These are phyloP conservation scores for Geotrichum aggregatum DNA, from an alignment of 1,139 yeast species.

Conservation along the genomic window DNA sequence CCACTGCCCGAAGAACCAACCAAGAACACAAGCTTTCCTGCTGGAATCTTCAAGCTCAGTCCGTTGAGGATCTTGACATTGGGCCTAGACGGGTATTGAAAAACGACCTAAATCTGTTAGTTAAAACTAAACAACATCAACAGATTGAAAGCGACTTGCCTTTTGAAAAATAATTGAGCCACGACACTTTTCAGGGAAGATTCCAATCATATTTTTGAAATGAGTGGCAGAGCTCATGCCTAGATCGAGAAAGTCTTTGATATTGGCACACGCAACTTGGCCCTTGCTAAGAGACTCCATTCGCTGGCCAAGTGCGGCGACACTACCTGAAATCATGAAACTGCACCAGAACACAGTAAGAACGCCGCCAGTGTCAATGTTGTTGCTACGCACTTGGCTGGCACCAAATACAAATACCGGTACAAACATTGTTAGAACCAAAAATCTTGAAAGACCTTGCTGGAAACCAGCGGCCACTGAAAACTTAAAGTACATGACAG, in stretches of 20 bases:
- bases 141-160: conserved; percentile 39
- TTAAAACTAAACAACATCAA: not conserved
- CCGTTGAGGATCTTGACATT: conserved; percentile 45
- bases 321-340: conserved; percentile 58
- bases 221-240: conserved; percentile 21
- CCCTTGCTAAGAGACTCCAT: conserved; percentile 31
- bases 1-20: conserved; percentile 92
- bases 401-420: conserved; percentile 93
- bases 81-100: conserved; percentile 58
- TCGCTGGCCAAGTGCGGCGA: conserved; percentile 35
- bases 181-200: conserved; percentile 38
- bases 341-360: conserved; percentile 83
- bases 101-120: conserved; percentile 37
- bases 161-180: conserved; percentile 52
- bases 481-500: conserved; percentile 46
- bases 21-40: conserved; percentile 53
- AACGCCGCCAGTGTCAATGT: conserved; percentile 55
- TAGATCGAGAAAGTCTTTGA: conserved; percentile 22
- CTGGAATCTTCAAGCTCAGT: conserved; percentile 46
- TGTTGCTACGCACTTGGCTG: conserved; percentile 51
- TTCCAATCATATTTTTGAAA: conserved; percentile 24
- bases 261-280: conserved; percentile 26
- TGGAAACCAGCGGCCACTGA: conserved; percentile 55
- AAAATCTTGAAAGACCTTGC: conserved; percentile 51
- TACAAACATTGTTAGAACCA: conserved; percentile 71